phyloP scores from a whole-genome alignment of 768 basidiomycete genomes.

The Tylopilus sp. region DNA sequence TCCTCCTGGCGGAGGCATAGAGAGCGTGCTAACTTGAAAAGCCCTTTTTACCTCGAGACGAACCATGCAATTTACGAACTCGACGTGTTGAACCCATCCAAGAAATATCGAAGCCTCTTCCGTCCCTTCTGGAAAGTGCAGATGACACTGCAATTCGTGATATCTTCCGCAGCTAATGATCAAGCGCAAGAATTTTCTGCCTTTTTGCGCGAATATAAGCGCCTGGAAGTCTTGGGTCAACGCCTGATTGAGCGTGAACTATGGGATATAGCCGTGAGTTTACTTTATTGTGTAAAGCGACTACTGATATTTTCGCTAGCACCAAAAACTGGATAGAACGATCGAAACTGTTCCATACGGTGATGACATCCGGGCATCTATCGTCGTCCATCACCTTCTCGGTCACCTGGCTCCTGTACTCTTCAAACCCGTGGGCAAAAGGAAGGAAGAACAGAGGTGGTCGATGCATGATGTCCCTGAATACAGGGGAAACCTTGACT shows the following conservation, averaged over 20 bases:
- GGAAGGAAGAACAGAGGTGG: background rate
- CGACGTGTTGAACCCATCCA: conserved; percentile 36
- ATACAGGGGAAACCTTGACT: conserved; percentile 46
- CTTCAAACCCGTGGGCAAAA: conserved; percentile 10
- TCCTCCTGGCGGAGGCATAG: background rate
- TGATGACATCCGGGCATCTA: conserved; percentile 20
- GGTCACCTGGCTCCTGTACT: conserved; percentile 4
- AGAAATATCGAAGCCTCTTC: conserved; percentile 40
- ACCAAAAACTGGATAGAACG: conserved; percentile 13
- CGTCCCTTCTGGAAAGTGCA: conserved; percentile 50
- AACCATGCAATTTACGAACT: conserved; percentile 62
- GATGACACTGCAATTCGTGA: conserved; percentile 48
- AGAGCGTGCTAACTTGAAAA: conserved; percentile 23
- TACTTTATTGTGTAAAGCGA: background rate
- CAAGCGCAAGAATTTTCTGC: conserved; percentile 28
- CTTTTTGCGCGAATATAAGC: conserved; percentile 36
- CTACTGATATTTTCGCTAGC: conserved; percentile 10
- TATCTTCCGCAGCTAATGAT: conserved; percentile 26
- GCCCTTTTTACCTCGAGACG: conserved; percentile 67
- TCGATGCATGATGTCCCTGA: conserved; percentile 1
- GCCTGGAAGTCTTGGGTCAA: conserved; percentile 14
- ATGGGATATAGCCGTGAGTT: conserved; percentile 26
- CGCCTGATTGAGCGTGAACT: conserved; percentile 23
- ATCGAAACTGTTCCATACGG: conserved; percentile 23
- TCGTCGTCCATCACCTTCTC: conserved; percentile 20